Base-by-base conservation (phyloP, 208 protist genomes). In the Leishmania mexicana region DNA sequence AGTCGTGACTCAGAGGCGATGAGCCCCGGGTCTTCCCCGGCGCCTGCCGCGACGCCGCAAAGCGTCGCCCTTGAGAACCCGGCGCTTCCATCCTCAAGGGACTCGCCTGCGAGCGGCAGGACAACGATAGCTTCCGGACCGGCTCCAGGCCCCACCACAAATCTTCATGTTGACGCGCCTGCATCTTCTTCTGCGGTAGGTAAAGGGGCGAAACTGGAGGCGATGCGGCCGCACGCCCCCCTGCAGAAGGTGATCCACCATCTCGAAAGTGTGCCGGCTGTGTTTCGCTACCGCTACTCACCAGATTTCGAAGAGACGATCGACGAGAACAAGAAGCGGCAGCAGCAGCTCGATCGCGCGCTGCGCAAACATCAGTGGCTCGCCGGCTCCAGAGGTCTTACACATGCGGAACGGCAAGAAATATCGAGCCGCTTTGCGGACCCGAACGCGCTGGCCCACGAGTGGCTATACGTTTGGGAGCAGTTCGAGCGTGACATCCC, bases 391-490 rank as follows among this genome's bases (percentile, higher is more conserved):
- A 65, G 42, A 28, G 79, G 75, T n/a, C 71, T 79, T 15, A 67
- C 78, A 24, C 49, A 62, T 5, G 78, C 57, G 62, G 73, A 75
- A 60, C 77, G 78, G 42, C 78, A 79, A 42, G 62, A 68, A 28
- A 81, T 85, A 40, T 54, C 35, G 6, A 40, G 74, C 40, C 82
- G 74, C 57, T 85, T 81, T 75, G 78, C 73, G 8, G 78, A 85
- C 67, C 78, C 77, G 17, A 85, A 81, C 82, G 75, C 82, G 40
- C 72, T 85, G 38, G 78, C 76, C 21, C 64, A 49, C 19, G 87
- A 91, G 76, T 93, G 90, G 88, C 75, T 71, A 7, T 91, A 87
- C 60, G 90, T 93, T 65, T 93, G 87, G 83, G 86, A 89, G 57
- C 90, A 93, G 78, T 91, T 93, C 40, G 82, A 81, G 77, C 85